These are phyloP conservation scores for Paecilomyces sp. DNA, from an alignment of 2,329 filamentous ascomycete genomes.

Conservation along the genomic window DNA sequence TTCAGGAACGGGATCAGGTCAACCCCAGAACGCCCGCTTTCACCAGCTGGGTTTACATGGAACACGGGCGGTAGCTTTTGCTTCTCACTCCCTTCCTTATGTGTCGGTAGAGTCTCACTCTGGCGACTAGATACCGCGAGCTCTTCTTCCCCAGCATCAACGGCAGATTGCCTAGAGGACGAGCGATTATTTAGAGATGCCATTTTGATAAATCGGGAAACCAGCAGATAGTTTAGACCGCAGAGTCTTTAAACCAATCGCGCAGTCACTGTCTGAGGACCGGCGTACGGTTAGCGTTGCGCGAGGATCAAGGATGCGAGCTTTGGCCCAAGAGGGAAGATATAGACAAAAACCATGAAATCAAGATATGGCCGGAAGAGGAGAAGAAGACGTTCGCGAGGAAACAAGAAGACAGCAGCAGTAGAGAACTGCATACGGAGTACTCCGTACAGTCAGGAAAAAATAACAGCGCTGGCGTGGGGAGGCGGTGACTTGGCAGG, in stretches of 20 bases:
- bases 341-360: background rate
- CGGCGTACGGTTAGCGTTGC: background rate
- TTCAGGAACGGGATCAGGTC: conserved; percentile 57
- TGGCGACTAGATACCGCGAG: background rate
- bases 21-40: conserved; percentile 62
- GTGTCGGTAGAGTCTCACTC: background rate
- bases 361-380: background rate
- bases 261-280: background rate
- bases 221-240: background rate
- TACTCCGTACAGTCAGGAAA: background rate
- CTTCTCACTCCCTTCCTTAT: background rate
- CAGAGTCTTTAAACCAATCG: background rate
- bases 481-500: background rate
- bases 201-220: background rate
- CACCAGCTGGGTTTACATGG: conserved; percentile 43
- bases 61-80: conserved; percentile 8
- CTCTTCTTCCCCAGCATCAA: background rate
- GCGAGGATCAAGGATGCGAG: background rate
- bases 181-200: background rate
- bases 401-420: background rate
- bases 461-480: background rate
- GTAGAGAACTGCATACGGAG: background rate
- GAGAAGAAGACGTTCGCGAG: background rate
- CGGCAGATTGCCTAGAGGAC: background rate
- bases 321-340: background rate